Evolutionary conservation across 345 rosid genomes (phyloP).

Genomic region (Brassica carinata): DNA sequence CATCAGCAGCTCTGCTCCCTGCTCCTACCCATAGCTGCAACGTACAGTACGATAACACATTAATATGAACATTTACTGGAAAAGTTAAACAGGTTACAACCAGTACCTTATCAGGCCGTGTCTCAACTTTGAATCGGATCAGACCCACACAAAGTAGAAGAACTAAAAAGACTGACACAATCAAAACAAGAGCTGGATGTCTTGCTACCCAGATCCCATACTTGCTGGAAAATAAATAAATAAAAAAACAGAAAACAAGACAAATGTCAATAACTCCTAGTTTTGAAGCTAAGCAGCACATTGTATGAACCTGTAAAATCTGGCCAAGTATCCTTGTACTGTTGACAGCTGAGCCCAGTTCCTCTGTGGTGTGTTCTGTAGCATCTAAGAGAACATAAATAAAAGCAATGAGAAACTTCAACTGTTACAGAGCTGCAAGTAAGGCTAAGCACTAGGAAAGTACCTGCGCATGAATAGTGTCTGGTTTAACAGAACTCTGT

Average conservation of each 20-base stretch:
- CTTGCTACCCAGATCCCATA: conserved; percentile 95
- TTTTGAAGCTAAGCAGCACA: conserved; percentile 11
- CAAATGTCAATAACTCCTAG: conserved; percentile 5
- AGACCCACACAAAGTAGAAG: conserved; percentile 89
- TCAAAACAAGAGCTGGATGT: conserved; percentile 71
- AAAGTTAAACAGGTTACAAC: neutral
- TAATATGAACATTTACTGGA: neutral
- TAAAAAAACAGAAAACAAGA: conserved; percentile 13
- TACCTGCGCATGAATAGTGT: conserved; percentile 70
- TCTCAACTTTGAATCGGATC: conserved; percentile 91
- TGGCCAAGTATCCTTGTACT: conserved; percentile 87
- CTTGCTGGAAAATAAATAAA: conserved; percentile 50
- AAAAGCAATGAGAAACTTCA: conserved; percentile 14
- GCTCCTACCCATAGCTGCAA: conserved; percentile 97
- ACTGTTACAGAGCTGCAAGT: neutral
- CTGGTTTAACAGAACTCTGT: conserved; percentile 53
- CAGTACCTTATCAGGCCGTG: conserved; percentile 91
- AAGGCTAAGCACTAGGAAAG: conserved; percentile 29
- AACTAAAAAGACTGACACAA: conserved; percentile 62
- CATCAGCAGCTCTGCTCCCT: conserved; percentile 92
- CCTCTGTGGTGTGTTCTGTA: conserved; percentile 69
- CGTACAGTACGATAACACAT: neutral
- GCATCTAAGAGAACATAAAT: conserved; percentile 49
- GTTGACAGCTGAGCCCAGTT: conserved; percentile 67
- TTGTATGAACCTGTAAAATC: conserved; percentile 69